These are phyloP conservation scores for Schwanniomyces yamadae DNA, from an alignment of 805 yeast genomes.

Conservation along the genomic window DNA sequence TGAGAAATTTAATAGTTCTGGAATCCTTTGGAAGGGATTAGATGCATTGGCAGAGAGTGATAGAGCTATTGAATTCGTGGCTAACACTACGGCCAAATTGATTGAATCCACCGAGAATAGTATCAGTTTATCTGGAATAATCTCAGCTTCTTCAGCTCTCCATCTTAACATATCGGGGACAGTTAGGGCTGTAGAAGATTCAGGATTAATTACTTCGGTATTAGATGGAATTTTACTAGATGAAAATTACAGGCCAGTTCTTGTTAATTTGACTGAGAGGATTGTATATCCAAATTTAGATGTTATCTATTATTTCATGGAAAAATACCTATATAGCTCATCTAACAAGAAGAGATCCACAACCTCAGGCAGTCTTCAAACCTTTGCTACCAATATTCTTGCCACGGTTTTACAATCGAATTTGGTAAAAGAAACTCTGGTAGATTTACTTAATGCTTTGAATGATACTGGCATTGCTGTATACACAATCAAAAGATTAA, in stretches of 20 bases:
- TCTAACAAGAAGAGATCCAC: constrained; percentile 9
- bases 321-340: constrained; percentile 22
- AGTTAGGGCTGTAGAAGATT: constrained; percentile 22
- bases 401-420: constrained; percentile 28
- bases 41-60: constrained; percentile 36
- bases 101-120: constrained; percentile 9
- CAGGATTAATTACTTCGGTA: constrained; percentile 34
- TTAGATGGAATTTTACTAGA: constrained; percentile 41
- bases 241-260: constrained; percentile 26
- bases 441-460: constrained; percentile 31
- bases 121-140: constrained; percentile 10
- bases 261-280: constrained; percentile 30
- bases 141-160: constrained; percentile 6
- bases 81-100: constrained; percentile 29
- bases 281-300: constrained; percentile 32
- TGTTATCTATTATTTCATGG: constrained; percentile 19
- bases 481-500: constrained; percentile 33
- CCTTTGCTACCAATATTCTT: constrained; percentile 29
- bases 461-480: constrained; percentile 42
- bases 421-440: constrained; percentile 22
- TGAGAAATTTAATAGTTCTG: constrained; percentile 28
- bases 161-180: constrained; percentile 21
- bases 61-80: constrained; percentile 23
- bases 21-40: constrained; percentile 32
- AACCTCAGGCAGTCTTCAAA: constrained; percentile 20